Conservation (phyloP, 2,329 filamentous ascomycete genomes). For the Didymellaceae sp. region DNA sequence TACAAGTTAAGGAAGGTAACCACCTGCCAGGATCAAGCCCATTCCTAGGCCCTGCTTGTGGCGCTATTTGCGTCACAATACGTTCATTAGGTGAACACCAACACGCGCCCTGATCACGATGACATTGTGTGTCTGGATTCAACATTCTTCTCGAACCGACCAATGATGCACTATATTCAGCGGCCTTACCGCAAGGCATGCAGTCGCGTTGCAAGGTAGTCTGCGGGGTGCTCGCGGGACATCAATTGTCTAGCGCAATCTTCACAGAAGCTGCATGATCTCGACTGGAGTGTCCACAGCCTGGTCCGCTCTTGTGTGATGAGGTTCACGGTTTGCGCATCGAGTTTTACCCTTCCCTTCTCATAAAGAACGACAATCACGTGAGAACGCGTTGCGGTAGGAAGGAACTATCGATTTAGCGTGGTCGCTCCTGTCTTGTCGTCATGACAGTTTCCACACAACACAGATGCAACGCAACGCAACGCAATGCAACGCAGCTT, state of each 20-base stretch:
- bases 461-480: too few species aligned
- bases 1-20: constrained; percentile 14
- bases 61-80: constrained; percentile 18
- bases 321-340: neutral
- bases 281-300: neutral
- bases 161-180: constrained; percentile 22
- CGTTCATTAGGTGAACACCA: constrained; percentile 4
- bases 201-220: constrained; percentile 22
- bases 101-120: constrained; percentile 16
- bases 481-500: too few species aligned
- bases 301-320: neutral
- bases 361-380: too few species aligned
- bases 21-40: constrained; percentile 16
- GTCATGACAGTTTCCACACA: too few species aligned
- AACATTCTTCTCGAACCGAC: constrained; percentile 13
- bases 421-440: constrained; percentile 2
- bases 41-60: constrained; percentile 12
- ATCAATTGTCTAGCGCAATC: constrained; percentile 14
- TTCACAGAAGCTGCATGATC: constrained; percentile 12
- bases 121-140: constrained; percentile 13
- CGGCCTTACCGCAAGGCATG: constrained; percentile 24
- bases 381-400: too few species aligned
- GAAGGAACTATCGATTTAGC: too few species aligned
- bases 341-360: too few species aligned
- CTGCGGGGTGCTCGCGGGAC: constrained; percentile 26